Conservation (phyloP, 495 filamentous ascomycete species). For the Aspergillus bridgeri region DNA sequence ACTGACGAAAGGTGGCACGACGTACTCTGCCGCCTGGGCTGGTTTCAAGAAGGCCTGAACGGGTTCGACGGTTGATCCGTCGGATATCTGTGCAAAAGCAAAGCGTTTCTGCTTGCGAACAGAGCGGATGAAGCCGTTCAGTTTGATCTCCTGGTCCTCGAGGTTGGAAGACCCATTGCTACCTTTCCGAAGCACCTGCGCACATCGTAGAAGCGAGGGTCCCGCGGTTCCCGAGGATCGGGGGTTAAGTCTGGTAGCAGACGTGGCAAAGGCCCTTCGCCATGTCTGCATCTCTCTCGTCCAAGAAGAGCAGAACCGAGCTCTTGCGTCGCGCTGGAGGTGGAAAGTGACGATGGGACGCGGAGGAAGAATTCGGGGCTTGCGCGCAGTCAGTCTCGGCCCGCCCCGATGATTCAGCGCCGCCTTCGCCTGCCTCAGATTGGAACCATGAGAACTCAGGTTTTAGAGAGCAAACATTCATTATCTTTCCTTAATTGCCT, state of each 20-base stretch:
- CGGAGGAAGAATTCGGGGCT: conserved; percentile 13
- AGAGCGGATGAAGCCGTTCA: conserved; percentile 80
- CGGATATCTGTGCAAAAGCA: conserved; percentile 79
- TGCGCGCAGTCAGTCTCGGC: neutral
- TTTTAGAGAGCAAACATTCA: too few relatives aligned
- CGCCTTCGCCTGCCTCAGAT: too few relatives aligned
- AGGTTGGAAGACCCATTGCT: conserved; percentile 25
- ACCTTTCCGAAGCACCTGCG: conserved; percentile 37
- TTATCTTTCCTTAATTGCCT: too few relatives aligned
- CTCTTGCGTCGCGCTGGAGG: conserved; percentile 12
- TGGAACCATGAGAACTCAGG: neutral
- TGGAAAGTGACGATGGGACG: conserved; percentile 14
- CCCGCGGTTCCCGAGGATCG: conserved; percentile 16
- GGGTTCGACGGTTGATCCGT: conserved; percentile 77
- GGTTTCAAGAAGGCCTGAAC: conserved; percentile 81
- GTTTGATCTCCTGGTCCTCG: conserved; percentile 47
- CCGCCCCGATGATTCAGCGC: conserved; percentile 15
- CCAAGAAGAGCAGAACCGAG: conserved; percentile 6
- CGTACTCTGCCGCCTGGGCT: conserved; percentile 73
- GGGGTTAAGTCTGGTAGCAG: conserved; percentile 31
- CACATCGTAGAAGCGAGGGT: conserved; percentile 31
- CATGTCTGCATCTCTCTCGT: conserved; percentile 44
- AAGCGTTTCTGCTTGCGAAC: conserved; percentile 81
- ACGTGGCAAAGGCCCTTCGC: conserved; percentile 42
- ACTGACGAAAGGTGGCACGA: conserved; percentile 11